Conservation (phyloP, 257 asterid genomes). For the Solanum ossicruentum region DNA sequence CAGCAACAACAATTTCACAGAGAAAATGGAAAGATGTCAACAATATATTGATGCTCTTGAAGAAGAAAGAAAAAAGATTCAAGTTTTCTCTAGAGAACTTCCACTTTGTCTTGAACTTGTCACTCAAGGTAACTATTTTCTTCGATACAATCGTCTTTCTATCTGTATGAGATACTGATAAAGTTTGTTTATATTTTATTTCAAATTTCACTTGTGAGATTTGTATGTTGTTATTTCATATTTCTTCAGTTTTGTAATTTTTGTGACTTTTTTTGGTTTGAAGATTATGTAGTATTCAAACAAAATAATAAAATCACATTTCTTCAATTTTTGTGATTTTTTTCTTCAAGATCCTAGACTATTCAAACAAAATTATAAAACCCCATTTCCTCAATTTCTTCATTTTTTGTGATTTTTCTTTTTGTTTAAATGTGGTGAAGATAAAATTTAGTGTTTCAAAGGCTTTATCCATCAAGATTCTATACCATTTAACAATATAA, state of each 20-base stretch:
- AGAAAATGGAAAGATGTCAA: slow-evolving; percentile 44
- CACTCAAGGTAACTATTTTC: slow-evolving; percentile 37
- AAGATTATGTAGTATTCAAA: background rate
- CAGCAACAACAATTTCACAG: slow-evolving; percentile 25
- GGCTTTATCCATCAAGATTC: background rate
- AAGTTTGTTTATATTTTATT: too few relatives aligned
- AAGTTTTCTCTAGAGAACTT: slow-evolving; percentile 85
- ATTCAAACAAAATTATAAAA: background rate
- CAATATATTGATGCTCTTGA: slow-evolving; percentile 55
- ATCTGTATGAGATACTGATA: too few relatives aligned
- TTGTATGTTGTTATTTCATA: too few relatives aligned
- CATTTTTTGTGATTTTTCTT: background rate
- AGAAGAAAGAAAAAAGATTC: slow-evolving; percentile 74
- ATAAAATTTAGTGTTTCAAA: background rate
- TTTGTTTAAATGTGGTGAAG: background rate
- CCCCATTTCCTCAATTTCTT: background rate
- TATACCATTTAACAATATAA: background rate
- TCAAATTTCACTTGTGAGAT: too few relatives aligned
- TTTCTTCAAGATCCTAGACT: background rate
- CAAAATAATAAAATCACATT: background rate
- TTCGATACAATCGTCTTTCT: too few relatives aligned
- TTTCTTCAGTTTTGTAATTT: background rate
- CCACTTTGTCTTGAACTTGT: slow-evolving; percentile 91
- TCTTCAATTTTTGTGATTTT: background rate
- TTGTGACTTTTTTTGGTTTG: background rate